phyloP scores from a whole-genome alignment of 306 rosid genomes.

The Crotalaria pallida region DNA sequence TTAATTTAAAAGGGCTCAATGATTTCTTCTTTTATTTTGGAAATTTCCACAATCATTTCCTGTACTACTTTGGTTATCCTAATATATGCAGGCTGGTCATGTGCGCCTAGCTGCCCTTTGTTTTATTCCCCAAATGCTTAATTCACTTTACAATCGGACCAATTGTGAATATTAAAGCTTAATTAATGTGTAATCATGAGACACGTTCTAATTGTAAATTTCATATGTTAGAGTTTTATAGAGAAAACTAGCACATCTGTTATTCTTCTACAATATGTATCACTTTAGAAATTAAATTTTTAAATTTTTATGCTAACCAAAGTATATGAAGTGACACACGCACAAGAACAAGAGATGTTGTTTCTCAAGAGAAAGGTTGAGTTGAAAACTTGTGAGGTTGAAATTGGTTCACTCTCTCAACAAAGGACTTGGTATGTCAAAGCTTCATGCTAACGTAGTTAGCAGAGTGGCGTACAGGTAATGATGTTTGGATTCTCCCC shows the following conservation, averaged over 20 bases:
- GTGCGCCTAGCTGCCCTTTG: conserved; percentile 34
- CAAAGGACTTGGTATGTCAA: conserved; percentile 23
- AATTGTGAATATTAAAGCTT: neutral
- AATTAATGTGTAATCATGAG: conserved; percentile 11
- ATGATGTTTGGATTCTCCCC: conserved; percentile 1
- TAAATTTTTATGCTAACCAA: no score
- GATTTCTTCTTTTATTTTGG: neutral
- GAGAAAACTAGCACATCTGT: no score
- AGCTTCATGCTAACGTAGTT: conserved; percentile 2
- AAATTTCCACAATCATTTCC: conserved; percentile 24
- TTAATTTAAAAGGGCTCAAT: conserved; percentile 20
- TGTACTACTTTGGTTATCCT: neutral
- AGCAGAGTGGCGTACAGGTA: conserved; percentile 29
- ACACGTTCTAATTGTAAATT: conserved; percentile 12
- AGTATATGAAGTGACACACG: no score
- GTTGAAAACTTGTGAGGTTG: neutral
- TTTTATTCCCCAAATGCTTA: no score
- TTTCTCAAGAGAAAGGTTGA: no score
- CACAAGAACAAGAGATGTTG: no score
- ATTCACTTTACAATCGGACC: no score
- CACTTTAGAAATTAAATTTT: no score
- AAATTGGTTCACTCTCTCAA: neutral
- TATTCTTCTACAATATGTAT: no score
- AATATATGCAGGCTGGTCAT: conserved; percentile 3
- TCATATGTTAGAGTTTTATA: conserved; percentile 2